These are phyloP conservation scores for Tuber aestivum DNA, from an alignment of 495 filamentous ascomycete species.

Conservation along the genomic window DNA sequence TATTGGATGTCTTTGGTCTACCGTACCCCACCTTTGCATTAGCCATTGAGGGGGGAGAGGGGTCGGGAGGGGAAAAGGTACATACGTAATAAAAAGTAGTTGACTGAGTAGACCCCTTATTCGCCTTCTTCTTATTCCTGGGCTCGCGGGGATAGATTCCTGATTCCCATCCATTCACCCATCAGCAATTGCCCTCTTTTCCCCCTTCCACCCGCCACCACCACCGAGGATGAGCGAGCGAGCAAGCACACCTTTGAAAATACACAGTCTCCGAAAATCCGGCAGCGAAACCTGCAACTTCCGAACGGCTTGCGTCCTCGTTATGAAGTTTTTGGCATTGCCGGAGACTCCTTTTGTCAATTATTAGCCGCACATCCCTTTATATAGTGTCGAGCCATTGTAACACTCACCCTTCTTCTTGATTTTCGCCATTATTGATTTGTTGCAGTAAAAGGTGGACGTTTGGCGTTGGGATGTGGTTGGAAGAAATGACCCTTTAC, in stretches of 20 bases:
- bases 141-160: slow-evolving; percentile 97
- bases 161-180: slow-evolving; percentile 28
- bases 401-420: slow-evolving; percentile 75
- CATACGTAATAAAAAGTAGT: slow-evolving; percentile 99
- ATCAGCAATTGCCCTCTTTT: background rate
- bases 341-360: slow-evolving; percentile 64
- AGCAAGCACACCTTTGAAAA: slow-evolving; percentile 73
- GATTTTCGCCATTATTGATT: slow-evolving; percentile 63
- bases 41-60: slow-evolving; percentile 76
- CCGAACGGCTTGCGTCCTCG: slow-evolving; percentile 87
- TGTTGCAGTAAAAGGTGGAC: slow-evolving; percentile 2
- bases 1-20: slow-evolving; percentile 93
- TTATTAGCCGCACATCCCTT: slow-evolving; percentile 29
- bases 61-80: slow-evolving; percentile 88
- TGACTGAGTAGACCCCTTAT: slow-evolving; percentile 76
- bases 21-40: slow-evolving; percentile 62
- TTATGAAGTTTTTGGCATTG: slow-evolving; percentile 97
- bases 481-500: slow-evolving; percentile 22
- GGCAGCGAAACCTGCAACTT: slow-evolving; percentile 96
- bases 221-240: background rate
- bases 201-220: background rate
- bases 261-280: slow-evolving; percentile 95
- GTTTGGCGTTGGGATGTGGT: slow-evolving; percentile 15
- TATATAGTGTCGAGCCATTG: slow-evolving; percentile 1
- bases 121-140: slow-evolving; percentile 90